These are phyloP conservation scores for Colletotrichum liriopes DNA, from an alignment of 2,329 filamentous ascomycete species.

Conservation along the genomic window DNA sequence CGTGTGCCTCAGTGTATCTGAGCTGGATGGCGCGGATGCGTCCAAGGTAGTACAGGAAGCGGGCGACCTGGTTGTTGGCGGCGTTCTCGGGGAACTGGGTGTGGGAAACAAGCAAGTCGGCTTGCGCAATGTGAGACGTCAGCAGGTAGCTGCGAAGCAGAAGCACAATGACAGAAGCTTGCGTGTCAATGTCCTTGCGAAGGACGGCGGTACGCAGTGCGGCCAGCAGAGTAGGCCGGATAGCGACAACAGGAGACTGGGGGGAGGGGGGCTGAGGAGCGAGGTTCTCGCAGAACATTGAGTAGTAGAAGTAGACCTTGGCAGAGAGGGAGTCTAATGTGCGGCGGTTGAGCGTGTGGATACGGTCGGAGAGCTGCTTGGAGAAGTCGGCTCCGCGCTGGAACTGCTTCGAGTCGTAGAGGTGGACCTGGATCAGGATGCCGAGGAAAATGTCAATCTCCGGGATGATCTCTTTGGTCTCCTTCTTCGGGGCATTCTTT, in stretches of 20 bases:
- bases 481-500: conserved; percentile 75
- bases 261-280: conserved; percentile 90
- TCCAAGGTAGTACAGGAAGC: conserved; percentile 97
- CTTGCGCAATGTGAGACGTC: conserved; percentile 96
- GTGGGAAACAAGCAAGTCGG: conserved; percentile 94
- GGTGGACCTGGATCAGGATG: conserved; percentile 87
- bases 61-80: conserved; percentile 97
- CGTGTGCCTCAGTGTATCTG: conserved; percentile 96
- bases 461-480: conserved; percentile 83
- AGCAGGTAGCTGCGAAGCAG: conserved; percentile 96
- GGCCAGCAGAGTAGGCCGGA: conserved; percentile 87
- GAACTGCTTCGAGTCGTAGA: conserved; percentile 88
- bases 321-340: conserved; percentile 94
- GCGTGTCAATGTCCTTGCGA: conserved; percentile 97
- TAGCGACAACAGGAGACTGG: conserved; percentile 87
- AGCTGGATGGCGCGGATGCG: conserved; percentile 97
- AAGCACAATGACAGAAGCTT: conserved; percentile 94
- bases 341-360: conserved; percentile 91
- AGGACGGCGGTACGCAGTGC: conserved; percentile 96
- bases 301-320: conserved; percentile 98
- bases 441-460: conserved; percentile 92
- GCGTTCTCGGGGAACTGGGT: conserved; percentile 95
- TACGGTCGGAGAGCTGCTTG: conserved; percentile 83
- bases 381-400: conserved; percentile 90
- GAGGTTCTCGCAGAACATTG: conserved; percentile 93